Conservation (phyloP, 1,139 yeast species). For the Candida anutae region DNA sequence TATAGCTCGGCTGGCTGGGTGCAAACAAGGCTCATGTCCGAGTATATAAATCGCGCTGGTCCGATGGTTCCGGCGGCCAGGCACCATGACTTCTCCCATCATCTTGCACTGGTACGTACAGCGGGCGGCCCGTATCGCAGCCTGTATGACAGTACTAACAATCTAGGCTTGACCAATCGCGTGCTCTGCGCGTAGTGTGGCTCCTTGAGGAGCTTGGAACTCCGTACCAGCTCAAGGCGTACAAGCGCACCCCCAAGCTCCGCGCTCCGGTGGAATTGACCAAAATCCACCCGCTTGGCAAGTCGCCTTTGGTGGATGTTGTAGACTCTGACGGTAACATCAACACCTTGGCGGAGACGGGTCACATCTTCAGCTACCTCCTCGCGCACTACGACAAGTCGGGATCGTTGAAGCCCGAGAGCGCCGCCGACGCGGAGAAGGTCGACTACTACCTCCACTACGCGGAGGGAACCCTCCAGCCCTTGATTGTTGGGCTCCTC, state of each 20-base stretch:
- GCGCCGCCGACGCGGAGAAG: conserved; percentile 17
- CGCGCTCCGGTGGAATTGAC: conserved; percentile 31
- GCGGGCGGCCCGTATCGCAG: conserved; percentile 1
- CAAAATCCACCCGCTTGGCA: conserved; percentile 33
- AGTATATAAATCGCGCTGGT: too few species aligned
- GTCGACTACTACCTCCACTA: conserved; percentile 32
- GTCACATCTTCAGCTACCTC: conserved; percentile 27
- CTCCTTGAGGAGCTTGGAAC: conserved; percentile 30
- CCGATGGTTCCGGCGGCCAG: too few species aligned
- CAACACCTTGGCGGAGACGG: conserved; percentile 29
- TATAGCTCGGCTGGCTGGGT: too few species aligned
- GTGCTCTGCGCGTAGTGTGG: conserved; percentile 35
- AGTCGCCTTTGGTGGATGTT: conserved; percentile 34
- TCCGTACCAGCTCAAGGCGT: conserved; percentile 25
- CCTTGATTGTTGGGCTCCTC: conserved; percentile 23
- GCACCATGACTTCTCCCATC: conserved; percentile 7
- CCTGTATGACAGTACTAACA: conserved; percentile 1
- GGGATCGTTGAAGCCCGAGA: conserved; percentile 18
- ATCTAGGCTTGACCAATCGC: conserved; percentile 26
- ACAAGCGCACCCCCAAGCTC: conserved; percentile 18
- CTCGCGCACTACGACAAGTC: conserved; percentile 21
- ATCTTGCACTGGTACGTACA: conserved; percentile 17
- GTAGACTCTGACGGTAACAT: conserved; percentile 13
- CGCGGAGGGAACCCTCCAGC: conserved; percentile 34
- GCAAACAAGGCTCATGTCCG: too few species aligned